Base-by-base conservation (phyloP, 177 flowering plant species). In the Vitis hybrid region DNA sequence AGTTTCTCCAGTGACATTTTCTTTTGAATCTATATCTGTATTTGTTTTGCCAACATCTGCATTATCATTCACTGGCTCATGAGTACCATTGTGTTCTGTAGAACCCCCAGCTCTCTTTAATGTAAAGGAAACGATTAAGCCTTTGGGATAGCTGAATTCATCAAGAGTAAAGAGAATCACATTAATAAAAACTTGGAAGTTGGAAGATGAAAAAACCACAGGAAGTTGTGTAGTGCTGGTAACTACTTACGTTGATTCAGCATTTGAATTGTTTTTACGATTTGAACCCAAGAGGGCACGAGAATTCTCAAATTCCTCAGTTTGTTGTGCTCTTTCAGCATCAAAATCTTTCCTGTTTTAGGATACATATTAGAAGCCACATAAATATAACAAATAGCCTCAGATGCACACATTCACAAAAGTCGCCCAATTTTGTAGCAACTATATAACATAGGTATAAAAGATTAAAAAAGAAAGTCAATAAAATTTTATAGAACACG, bases 101-200 rank as follows among this genome's bases (percentile, higher is more conserved):
- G 88, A 65, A 56, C 20, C 81, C 60, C 63, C 80, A 62, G 69
- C 59, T n/a, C 72, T 82, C 81, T 87, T 95, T 55, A 95, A 71
- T 60, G 79, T 81, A 73, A 95, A 95, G 62, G 97, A 79, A 77
- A 95, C 79, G 77, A 95, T 84, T 62, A 95, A 80, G 55, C 97
- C 98, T 79, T 90, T 91, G 8, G 99, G 98, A 69, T 93, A 95
- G 74, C 98, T 91, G 85, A 51, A 4, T 72, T 58, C 55, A 78
- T 33, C 60, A 81, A 26, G 5, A 56, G 55, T 12, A n/a, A 29
- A 74, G 49, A 51, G n/a, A 66, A 59, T 48, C 1, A 69, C 39
- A 31, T 66, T 51, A 31, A 14, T 7, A 60, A 14, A 31, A 56
- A 7, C 49, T 16, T 12, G 18, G 3, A 8, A 26, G 48, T 33